Percentiles rank a stretch among this genome's conserved stretches.
These are phyloP conservation scores for Patellifolia procumbens DNA, from an alignment of 179 eudicot species.

Conservation along the genomic window DNA sequence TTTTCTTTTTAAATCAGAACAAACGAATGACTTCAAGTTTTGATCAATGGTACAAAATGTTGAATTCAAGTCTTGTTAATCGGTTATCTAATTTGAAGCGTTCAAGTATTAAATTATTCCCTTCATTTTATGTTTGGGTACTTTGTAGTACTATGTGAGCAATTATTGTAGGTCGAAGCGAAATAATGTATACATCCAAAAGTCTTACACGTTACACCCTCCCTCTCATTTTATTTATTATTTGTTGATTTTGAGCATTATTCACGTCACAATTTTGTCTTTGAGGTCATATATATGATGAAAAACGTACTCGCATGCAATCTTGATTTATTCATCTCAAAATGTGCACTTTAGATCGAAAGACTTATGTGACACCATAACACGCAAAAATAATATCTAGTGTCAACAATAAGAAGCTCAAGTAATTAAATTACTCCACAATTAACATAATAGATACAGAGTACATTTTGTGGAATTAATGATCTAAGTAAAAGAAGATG, in stretches of 20 bases:
- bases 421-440: not conserved
- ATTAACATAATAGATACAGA: not conserved
- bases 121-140: not conserved
- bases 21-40: constrained; percentile 17
- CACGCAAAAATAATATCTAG: not conserved
- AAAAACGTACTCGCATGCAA: too few relatives aligned
- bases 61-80: not conserved
- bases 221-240: too few relatives aligned
- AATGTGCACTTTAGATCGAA: too few relatives aligned
- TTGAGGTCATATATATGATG: too few relatives aligned
- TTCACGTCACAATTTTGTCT: too few relatives aligned
- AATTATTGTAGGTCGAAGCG: not conserved
- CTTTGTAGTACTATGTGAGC: not conserved
- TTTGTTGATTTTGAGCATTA: too few relatives aligned
- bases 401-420: not conserved
- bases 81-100: not conserved
- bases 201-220: too few relatives aligned
- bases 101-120: not conserved
- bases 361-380: too few relatives aligned
- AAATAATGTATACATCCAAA: constrained; percentile 5
- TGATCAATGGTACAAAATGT: not conserved
- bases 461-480: not conserved
- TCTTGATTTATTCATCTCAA: too few relatives aligned
- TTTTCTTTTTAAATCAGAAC: constrained; percentile 34
- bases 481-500: not conserved